A percentile compares a stretch with the other conserved stretches of the same genome.
Evolutionary conservation across 2,329 filamentous ascomycete genomes (phyloP).

Genomic region (Ascochyta clinopodiicola): DNA sequence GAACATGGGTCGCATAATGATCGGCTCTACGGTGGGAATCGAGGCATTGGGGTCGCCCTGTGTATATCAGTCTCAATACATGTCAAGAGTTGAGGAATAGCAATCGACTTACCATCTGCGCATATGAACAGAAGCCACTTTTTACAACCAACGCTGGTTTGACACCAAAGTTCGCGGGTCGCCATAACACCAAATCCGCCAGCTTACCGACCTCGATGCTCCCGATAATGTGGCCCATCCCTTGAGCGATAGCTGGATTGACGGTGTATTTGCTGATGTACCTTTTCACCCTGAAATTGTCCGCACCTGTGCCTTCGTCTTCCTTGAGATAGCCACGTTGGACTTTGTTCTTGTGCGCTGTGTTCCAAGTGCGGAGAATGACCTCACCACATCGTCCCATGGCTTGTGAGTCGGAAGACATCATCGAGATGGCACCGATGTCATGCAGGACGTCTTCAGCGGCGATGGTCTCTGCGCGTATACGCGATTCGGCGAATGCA

Average conservation of each 20-base stretch:
- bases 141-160: slow-evolving; percentile 86
- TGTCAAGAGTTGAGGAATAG: not conserved
- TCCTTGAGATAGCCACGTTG: slow-evolving; percentile 79
- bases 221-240: slow-evolving; percentile 85
- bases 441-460: slow-evolving; percentile 97
- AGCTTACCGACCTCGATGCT: slow-evolving; percentile 88
- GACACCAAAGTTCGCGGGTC: slow-evolving; percentile 81
- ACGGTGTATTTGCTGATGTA: slow-evolving; percentile 97
- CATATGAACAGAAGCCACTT: slow-evolving; percentile 82
- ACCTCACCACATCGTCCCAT: slow-evolving; percentile 98
- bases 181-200: slow-evolving; percentile 89
- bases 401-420: slow-evolving; percentile 92
- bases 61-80: slow-evolving; percentile 6
- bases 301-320: slow-evolving; percentile 78
- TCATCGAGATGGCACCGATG: slow-evolving; percentile 95
- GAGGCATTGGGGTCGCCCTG: slow-evolving; percentile 59
- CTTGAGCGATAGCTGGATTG: slow-evolving; percentile 90
- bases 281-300: slow-evolving; percentile 90
- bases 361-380: slow-evolving; percentile 92
- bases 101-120: slow-evolving; percentile 73
- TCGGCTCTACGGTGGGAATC: slow-evolving; percentile 86
- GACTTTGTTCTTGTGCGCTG: slow-evolving; percentile 93
- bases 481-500: slow-evolving; percentile 91
- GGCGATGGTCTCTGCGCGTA: slow-evolving; percentile 94
- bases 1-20: slow-evolving; percentile 87